Evolutionary conservation across 306 rosid genomes (phyloP).

Genomic region (Ziziphus jujuba): DNA sequence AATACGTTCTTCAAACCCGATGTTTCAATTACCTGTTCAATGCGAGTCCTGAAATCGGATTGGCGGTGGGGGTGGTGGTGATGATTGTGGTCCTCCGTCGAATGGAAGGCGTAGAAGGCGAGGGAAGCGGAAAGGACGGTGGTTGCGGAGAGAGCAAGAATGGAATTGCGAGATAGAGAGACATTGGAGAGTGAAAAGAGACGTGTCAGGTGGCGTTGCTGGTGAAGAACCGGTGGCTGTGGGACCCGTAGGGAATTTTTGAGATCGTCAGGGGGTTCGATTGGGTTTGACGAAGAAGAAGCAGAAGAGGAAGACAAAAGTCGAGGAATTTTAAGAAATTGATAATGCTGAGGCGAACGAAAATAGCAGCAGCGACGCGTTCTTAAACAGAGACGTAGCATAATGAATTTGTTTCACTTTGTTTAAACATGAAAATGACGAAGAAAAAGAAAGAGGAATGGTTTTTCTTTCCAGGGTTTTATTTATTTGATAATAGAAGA

Average conservation of each 20-base stretch:
- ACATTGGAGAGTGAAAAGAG: constrained; percentile 23
- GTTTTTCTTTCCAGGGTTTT: no score
- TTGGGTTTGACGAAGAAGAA: constrained; percentile 22
- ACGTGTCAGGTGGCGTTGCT: background rate
- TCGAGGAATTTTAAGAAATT: constrained; percentile 30
- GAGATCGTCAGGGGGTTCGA: constrained; percentile 11
- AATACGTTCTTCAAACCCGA: constrained; percentile 44
- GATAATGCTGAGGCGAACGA: constrained; percentile 36
- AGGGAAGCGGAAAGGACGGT: constrained; percentile 41
- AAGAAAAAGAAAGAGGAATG: no score
- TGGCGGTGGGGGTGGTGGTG: constrained; percentile 30
- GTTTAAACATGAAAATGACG: no score
- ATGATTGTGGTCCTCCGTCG: constrained; percentile 17
- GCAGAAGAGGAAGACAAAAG: constrained; percentile 31
- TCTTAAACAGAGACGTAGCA: constrained; percentile 59
- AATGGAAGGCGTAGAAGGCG: constrained; percentile 48
- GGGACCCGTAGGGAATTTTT: constrained; percentile 40
- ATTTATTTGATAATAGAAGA: no score
- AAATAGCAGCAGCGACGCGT: constrained; percentile 42
- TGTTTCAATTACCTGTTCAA: constrained; percentile 42
- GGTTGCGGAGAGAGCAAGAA: constrained; percentile 54
- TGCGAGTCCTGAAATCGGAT: constrained; percentile 38
- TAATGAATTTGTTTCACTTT: constrained; percentile 3
- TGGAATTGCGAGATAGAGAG: constrained; percentile 34
- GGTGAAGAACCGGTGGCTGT: constrained; percentile 27